A percentile compares a stretch with the other conserved stretches of the same genome.
phyloP scores from a whole-genome alignment of 331 rosid genomes.

The Rhamnella rubrinervis region DNA sequence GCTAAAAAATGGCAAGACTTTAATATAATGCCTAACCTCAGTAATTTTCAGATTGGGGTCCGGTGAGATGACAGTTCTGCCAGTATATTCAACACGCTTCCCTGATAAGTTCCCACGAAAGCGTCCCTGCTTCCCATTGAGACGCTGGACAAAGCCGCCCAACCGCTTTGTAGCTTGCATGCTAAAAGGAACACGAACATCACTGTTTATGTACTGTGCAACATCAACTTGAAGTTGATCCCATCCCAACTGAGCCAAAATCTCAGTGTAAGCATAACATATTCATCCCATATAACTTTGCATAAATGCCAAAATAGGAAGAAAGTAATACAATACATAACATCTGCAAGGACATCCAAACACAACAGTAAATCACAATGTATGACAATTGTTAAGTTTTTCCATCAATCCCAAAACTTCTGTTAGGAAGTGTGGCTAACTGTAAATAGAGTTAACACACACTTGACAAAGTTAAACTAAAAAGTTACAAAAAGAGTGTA shows the following conservation, averaged over 20 bases:
- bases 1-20: constrained; percentile 11
- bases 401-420: no score
- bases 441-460: no score
- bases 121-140: constrained; percentile 93
- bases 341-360: not conserved
- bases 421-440: no score
- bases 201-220: constrained; percentile 86
- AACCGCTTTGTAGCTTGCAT: constrained; percentile 49
- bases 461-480: no score
- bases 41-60: constrained; percentile 93
- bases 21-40: constrained; percentile 52
- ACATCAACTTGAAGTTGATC: constrained; percentile 71
- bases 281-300: constrained; percentile 10
- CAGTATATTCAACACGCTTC: constrained; percentile 92
- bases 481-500: no score
- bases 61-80: constrained; percentile 96
- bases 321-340: not conserved
- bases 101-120: constrained; percentile 92
- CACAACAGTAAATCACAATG: no score
- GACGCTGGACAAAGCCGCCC: constrained; percentile 85
- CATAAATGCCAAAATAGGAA: not conserved
- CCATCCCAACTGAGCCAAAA: constrained; percentile 56
- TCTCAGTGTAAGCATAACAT: constrained; percentile 28
- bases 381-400: no score
- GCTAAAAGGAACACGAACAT: constrained; percentile 52